A percentile compares a stretch with the other conserved stretches of the same genome.
Conservation (phyloP, 345 rosid species). For the Odontarrhena argentea region DNA sequence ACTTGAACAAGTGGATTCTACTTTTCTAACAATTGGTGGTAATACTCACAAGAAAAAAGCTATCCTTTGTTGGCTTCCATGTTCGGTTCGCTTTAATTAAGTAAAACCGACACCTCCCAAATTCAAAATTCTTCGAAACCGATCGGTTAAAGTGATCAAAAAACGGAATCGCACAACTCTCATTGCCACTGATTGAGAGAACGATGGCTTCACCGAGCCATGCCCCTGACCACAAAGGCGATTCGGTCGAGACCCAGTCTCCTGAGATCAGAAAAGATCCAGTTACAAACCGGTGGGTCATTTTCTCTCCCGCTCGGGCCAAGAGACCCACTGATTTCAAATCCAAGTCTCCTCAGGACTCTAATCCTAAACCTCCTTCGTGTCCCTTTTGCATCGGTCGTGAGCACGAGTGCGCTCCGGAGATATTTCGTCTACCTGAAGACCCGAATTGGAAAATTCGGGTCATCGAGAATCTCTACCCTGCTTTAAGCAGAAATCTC, state of each 20-base stretch:
- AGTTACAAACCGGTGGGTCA: conserved; percentile 67
- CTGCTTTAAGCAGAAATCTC: conserved; percentile 66
- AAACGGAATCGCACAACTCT: conserved; percentile 10
- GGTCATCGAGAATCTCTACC: conserved; percentile 86
- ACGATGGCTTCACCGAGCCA: conserved; percentile 45
- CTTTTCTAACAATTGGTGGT: too few species aligned
- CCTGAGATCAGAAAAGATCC: conserved; percentile 75
- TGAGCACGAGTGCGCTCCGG: conserved; percentile 81
- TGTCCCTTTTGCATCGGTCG: conserved; percentile 88
- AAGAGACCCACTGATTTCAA: conserved; percentile 81
- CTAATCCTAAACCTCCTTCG: conserved; percentile 34
- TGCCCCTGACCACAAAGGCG: conserved; percentile 25
- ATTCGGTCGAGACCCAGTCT: conserved; percentile 37
- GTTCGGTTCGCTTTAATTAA: conserved; percentile 4
- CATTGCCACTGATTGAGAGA: background rate
- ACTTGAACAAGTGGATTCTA: too few species aligned
- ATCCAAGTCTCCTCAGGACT: conserved; percentile 56
- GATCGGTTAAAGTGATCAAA: background rate
- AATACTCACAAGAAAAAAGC: too few species aligned
- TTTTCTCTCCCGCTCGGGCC: conserved; percentile 75
- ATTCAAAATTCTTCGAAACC: background rate
- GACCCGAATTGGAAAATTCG: conserved; percentile 69
- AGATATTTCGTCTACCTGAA: conserved; percentile 74
- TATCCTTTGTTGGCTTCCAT: background rate
- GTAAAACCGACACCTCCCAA: background rate